phyloP scores from a whole-genome alignment of 1,284 basidiomycete species.

The Sporisorium iseilematis-ciliati region DNA sequence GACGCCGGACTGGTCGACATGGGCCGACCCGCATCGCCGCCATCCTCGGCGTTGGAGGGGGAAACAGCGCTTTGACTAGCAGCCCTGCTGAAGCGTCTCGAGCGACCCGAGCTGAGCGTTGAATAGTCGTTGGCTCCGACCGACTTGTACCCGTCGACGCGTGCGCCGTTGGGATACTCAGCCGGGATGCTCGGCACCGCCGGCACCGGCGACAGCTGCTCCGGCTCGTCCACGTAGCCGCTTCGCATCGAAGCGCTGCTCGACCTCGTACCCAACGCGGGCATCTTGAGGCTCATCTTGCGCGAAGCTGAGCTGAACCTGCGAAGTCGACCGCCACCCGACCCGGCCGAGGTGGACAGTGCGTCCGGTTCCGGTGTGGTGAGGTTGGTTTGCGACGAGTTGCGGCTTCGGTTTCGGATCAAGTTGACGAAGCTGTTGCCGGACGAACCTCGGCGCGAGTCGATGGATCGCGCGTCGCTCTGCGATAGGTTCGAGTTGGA shows the following conservation, averaged over 20 bases:
- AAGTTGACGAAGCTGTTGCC: slow-evolving; percentile 41
- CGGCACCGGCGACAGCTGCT: slow-evolving; percentile 17
- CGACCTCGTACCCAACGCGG: slow-evolving; percentile 16
- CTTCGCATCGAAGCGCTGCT: slow-evolving; percentile 28
- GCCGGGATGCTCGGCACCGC: slow-evolving; percentile 29
- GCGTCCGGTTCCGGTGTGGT: slow-evolving; percentile 19
- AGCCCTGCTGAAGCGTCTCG: slow-evolving; percentile 29
- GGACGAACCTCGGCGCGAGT: slow-evolving; percentile 39
- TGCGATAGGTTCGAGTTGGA: slow-evolving; percentile 54
- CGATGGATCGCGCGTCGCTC: slow-evolving; percentile 47
- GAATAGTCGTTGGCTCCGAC: slow-evolving; percentile 7
- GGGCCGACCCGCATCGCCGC: background rate
- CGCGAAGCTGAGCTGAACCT: slow-evolving; percentile 44
- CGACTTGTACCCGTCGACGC: slow-evolving; percentile 31
- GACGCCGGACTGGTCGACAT: background rate
- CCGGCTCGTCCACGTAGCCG: slow-evolving; percentile 28
- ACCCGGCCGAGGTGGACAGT: background rate
- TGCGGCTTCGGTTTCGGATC: slow-evolving; percentile 42
- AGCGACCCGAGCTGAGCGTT: slow-evolving; percentile 8
- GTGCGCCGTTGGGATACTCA: slow-evolving; percentile 7
- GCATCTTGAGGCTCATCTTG: slow-evolving; percentile 52
- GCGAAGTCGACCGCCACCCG: slow-evolving; percentile 23
- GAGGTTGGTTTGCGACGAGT: slow-evolving; percentile 45
- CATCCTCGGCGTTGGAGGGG: background rate
- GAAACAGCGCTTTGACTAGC: slow-evolving; percentile 16